Evolutionary conservation across 129 eudicot species (phyloP).

Genomic region (Tanacetum coccineum): DNA sequence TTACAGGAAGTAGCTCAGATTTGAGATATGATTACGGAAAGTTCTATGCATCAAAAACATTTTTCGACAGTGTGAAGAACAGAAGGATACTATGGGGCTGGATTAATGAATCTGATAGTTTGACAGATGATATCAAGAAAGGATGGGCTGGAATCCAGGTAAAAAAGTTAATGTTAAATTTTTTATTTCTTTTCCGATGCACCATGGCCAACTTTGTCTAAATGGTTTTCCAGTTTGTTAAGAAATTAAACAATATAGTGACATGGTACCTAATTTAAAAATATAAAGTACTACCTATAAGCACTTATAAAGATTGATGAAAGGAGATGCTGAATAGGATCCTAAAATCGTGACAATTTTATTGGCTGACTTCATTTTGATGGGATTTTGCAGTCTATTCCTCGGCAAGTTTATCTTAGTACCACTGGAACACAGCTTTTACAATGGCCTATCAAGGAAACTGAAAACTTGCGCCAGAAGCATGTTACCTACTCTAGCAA

Average conservation of each 20-base stretch:
- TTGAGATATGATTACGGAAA: conserved; percentile 43
- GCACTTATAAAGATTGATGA: too few species aligned
- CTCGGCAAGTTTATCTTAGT: conserved; percentile 31
- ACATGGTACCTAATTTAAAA: too few species aligned
- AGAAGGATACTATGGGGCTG: conserved; percentile 44
- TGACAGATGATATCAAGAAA: conserved; percentile 31
- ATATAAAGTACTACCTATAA: too few species aligned
- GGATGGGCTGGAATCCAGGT: conserved; percentile 55
- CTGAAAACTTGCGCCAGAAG: conserved; percentile 22
- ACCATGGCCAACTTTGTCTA: background rate
- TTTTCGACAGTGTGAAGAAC: conserved; percentile 35
- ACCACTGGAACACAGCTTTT: conserved; percentile 28
- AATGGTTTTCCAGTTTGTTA: too few species aligned
- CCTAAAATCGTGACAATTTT: background rate
- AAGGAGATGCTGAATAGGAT: background rate
- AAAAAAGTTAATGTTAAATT: background rate
- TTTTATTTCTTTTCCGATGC: too few species aligned
- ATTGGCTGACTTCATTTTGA: background rate
- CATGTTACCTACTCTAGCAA: conserved; percentile 26
- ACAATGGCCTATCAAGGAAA: conserved; percentile 42
- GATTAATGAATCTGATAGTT: conserved; percentile 29
- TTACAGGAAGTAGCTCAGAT: conserved; percentile 23
- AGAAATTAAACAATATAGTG: too few species aligned
- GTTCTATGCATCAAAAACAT: conserved; percentile 44
- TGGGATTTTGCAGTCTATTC: conserved; percentile 29